Conservation (phyloP, 352 stramenopile species). For the Pythium brachiatum region DNA sequence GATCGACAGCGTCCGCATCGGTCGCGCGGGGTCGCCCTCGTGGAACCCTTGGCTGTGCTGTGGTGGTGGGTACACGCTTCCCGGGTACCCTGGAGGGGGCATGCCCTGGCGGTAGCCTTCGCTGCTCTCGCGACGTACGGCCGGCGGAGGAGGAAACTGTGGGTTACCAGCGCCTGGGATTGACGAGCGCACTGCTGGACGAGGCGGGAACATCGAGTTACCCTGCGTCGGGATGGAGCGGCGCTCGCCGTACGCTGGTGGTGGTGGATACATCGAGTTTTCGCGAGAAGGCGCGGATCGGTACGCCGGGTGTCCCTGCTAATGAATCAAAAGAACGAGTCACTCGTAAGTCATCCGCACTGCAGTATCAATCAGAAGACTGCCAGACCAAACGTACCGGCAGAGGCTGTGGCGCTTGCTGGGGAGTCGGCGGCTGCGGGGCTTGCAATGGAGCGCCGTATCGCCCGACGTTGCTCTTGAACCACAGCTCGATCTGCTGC, state of each 20-base stretch:
- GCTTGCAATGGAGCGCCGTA: slow-evolving; percentile 26
- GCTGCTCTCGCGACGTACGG: slow-evolving; percentile 33
- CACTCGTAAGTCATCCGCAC: not conserved
- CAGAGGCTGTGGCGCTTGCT: slow-evolving; percentile 5
- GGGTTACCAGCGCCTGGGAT: slow-evolving; percentile 49
- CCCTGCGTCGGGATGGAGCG: slow-evolving; percentile 62
- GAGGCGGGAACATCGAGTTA: slow-evolving; percentile 73
- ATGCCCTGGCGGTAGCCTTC: slow-evolving; percentile 35
- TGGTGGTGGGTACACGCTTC: slow-evolving; percentile 16
- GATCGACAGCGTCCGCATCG: slow-evolving; percentile 63
- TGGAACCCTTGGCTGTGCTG: slow-evolving; percentile 17
- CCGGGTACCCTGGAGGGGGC: slow-evolving; percentile 6
- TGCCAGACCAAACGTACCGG: slow-evolving; percentile 4
- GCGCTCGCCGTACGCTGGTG: slow-evolving; percentile 44
- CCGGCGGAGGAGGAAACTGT: slow-evolving; percentile 57
- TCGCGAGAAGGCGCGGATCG: slow-evolving; percentile 57
- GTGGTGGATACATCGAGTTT: slow-evolving; percentile 60
- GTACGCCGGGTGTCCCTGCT: slow-evolving; percentile 29
- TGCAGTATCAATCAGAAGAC: not conserved
- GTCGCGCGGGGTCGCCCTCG: slow-evolving; percentile 31
- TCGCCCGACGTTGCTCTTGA: slow-evolving; percentile 75
- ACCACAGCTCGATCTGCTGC: slow-evolving; percentile 82
- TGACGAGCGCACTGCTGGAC: slow-evolving; percentile 39
- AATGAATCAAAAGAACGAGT: slow-evolving; percentile 1
- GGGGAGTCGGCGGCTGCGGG: slow-evolving; percentile 1